Base-by-base conservation (phyloP, 1,284 basidiomycete genomes). In the Boletus sp. region DNA sequence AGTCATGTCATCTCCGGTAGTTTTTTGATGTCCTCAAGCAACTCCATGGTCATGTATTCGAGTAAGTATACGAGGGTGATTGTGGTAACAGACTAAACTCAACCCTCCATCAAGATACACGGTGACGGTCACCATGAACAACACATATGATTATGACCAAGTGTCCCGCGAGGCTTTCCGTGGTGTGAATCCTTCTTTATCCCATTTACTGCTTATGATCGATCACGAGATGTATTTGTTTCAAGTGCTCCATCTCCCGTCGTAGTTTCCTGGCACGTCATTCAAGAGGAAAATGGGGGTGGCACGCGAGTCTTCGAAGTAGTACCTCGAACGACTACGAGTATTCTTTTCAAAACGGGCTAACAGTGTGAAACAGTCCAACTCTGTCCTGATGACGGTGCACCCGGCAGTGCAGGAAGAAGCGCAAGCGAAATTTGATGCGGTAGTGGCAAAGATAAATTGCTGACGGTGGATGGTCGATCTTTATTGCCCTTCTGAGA, bases 221-320 rank as follows among this genome's bases (percentile, higher is more conserved):
- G 16, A 23, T 26, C n/a, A 13, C 2, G 5, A 29, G 17, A 10
- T 2, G n/a, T 17, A 6, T n/a, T 1, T 22, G 3, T 22, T 26
- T 0, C 14, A 6, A 40, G 44, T 56, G 8, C 34, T 46, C 3
- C 10, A 19, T 9, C 17, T 56, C 2, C 55, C 55, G 2, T 25
- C 39, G 1, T 56, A 55, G 55, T 38, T 56, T 6, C 55, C 55
- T 6, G 55, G 55, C 3, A 49, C 55, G 43, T 33, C 43, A 1
- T 44, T 57, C 30, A 57, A 57, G 20, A 45, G 14, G n/a, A 8
- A 42, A 0, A 50, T 51, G 35, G 34, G 2, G 1, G 10, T 16
- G 0, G 30, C 37, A 17, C 27, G 26, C 6, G 26, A 23, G 9
- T 27, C 20, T 23, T 32, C 40, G 3, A n/a, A 25, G 9, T 17